A percentile compares a stretch with the other conserved stretches of the same genome.
phyloP scores from a whole-genome alignment of 2,329 filamentous ascomycete genomes.

The Botrytis elliptica region DNA sequence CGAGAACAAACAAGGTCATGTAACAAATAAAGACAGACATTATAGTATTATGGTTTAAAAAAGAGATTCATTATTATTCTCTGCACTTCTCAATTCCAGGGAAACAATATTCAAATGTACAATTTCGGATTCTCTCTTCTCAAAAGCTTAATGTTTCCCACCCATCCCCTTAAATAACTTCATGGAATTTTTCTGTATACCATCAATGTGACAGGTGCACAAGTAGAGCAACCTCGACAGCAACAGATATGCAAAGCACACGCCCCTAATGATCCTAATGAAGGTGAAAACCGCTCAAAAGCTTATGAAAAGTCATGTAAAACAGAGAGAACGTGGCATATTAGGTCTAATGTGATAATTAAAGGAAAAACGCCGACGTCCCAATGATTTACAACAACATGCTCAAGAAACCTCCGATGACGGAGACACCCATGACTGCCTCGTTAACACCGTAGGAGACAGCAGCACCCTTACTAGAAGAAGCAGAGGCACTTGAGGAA shows the following conservation, averaged over 20 bases:
- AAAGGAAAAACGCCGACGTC: slow-evolving; percentile 38
- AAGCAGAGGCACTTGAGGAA: slow-evolving; percentile 33
- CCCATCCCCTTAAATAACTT: slow-evolving; percentile 8
- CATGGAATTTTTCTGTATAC: slow-evolving; percentile 10
- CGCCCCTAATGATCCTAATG: slow-evolving; percentile 25
- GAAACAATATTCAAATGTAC: slow-evolving; percentile 32
- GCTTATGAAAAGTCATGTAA: slow-evolving; percentile 28
- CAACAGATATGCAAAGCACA: slow-evolving; percentile 27
- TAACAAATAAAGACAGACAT: not conserved
- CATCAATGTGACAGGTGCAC: slow-evolving; percentile 13
- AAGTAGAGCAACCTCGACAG: slow-evolving; percentile 12
- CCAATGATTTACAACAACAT: slow-evolving; percentile 46
- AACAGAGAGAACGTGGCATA: slow-evolving; percentile 39
- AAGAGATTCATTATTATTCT: slow-evolving; percentile 22
- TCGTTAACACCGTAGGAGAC: slow-evolving; percentile 42
- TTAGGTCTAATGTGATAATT: slow-evolving; percentile 41
- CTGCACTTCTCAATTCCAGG: slow-evolving; percentile 10
- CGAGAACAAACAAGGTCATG: not conserved
- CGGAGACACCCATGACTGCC: slow-evolving; percentile 43
- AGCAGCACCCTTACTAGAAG: slow-evolving; percentile 41
- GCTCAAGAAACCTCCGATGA: slow-evolving; percentile 46
- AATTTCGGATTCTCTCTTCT: slow-evolving; percentile 34
- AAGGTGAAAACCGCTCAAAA: slow-evolving; percentile 34
- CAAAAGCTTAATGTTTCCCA: slow-evolving; percentile 25
- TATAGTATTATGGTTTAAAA: slow-evolving; percentile 2